Conservation (phyloP, 2,329 filamentous ascomycete genomes). For the Gremmenia infestans region DNA sequence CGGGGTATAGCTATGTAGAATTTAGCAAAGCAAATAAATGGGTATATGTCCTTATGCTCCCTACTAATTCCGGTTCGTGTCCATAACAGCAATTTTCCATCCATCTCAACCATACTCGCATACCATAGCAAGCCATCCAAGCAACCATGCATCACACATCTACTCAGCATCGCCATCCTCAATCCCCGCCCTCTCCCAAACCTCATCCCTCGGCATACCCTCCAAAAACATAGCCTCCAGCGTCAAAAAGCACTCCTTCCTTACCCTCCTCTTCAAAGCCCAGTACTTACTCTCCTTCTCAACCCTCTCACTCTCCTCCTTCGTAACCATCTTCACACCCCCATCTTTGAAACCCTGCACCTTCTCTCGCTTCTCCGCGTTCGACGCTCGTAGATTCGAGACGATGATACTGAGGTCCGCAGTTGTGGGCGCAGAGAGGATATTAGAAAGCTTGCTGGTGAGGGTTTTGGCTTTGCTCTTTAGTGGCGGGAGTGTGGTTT, state of each 20-base stretch:
- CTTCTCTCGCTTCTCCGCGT: constrained; percentile 34
- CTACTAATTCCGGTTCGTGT: neutral
- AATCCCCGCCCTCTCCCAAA: constrained; percentile 39
- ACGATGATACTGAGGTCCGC: constrained; percentile 43
- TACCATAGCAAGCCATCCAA: neutral
- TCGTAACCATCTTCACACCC: constrained; percentile 39
- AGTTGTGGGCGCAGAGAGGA: constrained; percentile 43
- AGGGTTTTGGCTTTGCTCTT: constrained; percentile 46
- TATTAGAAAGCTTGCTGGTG: constrained; percentile 38
- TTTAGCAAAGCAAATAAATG: neutral
- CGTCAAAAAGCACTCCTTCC: constrained; percentile 29
- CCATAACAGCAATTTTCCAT: neutral
- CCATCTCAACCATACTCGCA: neutral
- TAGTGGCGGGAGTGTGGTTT: constrained; percentile 37
- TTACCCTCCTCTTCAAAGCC: constrained; percentile 29
- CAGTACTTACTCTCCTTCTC: constrained; percentile 43
- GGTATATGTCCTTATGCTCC: neutral
- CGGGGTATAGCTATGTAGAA: too few species aligned
- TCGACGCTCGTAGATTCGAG: constrained; percentile 39
- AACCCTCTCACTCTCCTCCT: constrained; percentile 42
- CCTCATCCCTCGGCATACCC: constrained; percentile 40
- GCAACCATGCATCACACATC: neutral
- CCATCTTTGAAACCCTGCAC: constrained; percentile 38
- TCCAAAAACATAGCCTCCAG: constrained; percentile 40
- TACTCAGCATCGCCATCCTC: constrained; percentile 17